Evolutionary conservation across 2,329 filamentous ascomycete species (phyloP).

Genomic region (Alternaria incomplexa): DNA sequence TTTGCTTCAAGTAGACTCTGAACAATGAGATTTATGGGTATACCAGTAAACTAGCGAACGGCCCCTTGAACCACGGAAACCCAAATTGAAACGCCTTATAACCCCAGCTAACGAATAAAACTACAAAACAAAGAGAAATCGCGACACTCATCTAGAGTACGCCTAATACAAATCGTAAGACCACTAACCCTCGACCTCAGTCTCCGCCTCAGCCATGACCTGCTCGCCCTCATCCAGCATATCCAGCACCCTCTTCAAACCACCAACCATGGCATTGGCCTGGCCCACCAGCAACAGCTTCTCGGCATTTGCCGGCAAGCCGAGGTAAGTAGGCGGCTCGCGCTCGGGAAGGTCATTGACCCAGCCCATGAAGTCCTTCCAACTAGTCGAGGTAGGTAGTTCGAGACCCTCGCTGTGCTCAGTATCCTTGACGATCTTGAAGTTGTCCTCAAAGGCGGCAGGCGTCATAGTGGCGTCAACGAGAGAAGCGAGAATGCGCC

Average conservation of each 20-base stretch:
- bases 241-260: conserved; percentile 83
- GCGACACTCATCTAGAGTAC: background rate
- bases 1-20: background rate
- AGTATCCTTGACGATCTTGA: conserved; percentile 76
- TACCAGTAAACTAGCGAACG: background rate
- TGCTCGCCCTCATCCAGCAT: conserved; percentile 94
- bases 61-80: background rate
- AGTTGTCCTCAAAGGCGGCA: conserved; percentile 87
- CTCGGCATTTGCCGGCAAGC: conserved; percentile 93
- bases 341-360: conserved; percentile 90
- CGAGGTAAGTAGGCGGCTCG: conserved; percentile 94
- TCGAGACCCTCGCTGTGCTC: conserved; percentile 66
- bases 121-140: background rate
- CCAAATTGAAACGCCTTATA: background rate
- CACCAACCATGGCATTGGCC: conserved; percentile 81
- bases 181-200: background rate
- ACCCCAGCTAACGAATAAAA: background rate
- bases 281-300: conserved; percentile 90
- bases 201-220: conserved; percentile 70
- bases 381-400: conserved; percentile 79
- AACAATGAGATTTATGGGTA: background rate
- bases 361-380: conserved; percentile 89
- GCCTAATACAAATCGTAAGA: background rate
- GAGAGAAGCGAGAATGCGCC: conserved; percentile 72
- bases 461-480: conserved; percentile 83